Base-by-base conservation (phyloP, 352 stramenopile species). In the Pythium monospermum region DNA sequence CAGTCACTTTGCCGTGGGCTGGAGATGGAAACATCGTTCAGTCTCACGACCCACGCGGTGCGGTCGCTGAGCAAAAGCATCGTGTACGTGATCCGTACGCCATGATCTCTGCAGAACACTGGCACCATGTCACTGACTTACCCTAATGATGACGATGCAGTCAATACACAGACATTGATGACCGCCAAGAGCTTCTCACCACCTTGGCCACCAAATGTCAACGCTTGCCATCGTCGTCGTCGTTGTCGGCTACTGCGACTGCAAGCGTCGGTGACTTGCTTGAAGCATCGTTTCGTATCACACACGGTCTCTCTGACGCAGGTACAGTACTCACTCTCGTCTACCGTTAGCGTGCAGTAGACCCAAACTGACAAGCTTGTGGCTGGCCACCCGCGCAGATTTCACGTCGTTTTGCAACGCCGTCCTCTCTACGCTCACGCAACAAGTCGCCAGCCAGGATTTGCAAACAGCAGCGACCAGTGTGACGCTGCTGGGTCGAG, bases 251-350 rank as follows among this genome's bases (percentile, higher is more conserved):
- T n/a, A n/a, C 30, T 13, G 30, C 8, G 13, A 13, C 30, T 35
- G 19, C 26, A 23, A 26, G 38, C 38, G 12, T 12, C 67, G 44
- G 74, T 26, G 74, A 85, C 18, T 32, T 92, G 59, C 45, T 92
- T 2, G 76, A 88, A 60, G 81, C 75, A 3, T 74, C 71, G n/a
- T 81, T 87, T 26, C 69, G 66, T 2, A 43, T 87, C 31, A 64
- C 75, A 10, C 38, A 53, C n/a, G 72, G 66, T 7, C 56, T 80
- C 27, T 67, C 60, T 13, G 57, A 83, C 25, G 22, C 65, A 43
- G 78, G 81, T 90, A 70, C 3, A n/a, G 68, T 2, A 26, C 15
- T 39, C n/a, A n/a, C n/a, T n/a, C n/a, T n/a, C n/a, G n/a, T n/a
- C n/a, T n/a, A n/a, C n/a, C n/a, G n/a, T n/a, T n/a, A n/a, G n/a